Conservation (phyloP, 208 protist genomes). For the Wallacemonas sp. region DNA sequence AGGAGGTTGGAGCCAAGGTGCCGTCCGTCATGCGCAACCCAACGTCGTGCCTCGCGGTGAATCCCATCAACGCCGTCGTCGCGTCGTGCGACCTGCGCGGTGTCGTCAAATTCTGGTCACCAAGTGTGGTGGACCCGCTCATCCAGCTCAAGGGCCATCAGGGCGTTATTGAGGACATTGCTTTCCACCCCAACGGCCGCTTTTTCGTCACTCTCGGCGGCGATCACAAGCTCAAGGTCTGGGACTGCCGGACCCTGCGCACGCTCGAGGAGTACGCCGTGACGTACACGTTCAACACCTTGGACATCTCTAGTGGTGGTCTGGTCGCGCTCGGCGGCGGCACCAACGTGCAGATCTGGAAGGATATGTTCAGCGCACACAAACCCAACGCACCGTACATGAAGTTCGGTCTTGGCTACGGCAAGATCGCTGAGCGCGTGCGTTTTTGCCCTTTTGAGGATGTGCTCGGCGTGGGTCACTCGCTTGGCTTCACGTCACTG, state of each 20-base stretch:
- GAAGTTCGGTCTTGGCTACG: conserved; percentile 87
- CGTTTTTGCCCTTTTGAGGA: conserved; percentile 92
- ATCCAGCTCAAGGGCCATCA: conserved; percentile 96
- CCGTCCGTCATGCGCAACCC: conserved; percentile 79
- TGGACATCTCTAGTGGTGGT: conserved; percentile 86
- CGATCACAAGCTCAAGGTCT: conserved; percentile 97
- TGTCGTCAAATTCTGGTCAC: conserved; percentile 96
- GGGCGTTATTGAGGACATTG: conserved; percentile 80
- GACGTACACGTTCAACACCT: conserved; percentile 73
- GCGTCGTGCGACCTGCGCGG: conserved; percentile 91
- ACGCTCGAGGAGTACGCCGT: conserved; percentile 87
- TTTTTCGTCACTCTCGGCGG: conserved; percentile 95
- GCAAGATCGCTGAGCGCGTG: conserved; percentile 72
- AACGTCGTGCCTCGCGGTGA: conserved; percentile 86
- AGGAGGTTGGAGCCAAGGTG: conserved; percentile 78
- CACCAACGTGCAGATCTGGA: conserved; percentile 88
- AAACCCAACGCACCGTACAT: conserved; percentile 80
- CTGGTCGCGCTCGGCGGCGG: conserved; percentile 81
- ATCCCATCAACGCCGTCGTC: conserved; percentile 95
- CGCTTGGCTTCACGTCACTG: conserved; percentile 83
- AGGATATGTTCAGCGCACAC: conserved; percentile 72
- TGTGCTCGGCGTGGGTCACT: conserved; percentile 88
- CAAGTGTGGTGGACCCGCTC: conserved; percentile 92
- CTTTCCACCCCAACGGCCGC: conserved; percentile 87
- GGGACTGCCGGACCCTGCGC: conserved; percentile 96